Evolutionary conservation across 2,329 filamentous ascomycete genomes (phyloP).

Genomic region (Hypoxylon sp.): DNA sequence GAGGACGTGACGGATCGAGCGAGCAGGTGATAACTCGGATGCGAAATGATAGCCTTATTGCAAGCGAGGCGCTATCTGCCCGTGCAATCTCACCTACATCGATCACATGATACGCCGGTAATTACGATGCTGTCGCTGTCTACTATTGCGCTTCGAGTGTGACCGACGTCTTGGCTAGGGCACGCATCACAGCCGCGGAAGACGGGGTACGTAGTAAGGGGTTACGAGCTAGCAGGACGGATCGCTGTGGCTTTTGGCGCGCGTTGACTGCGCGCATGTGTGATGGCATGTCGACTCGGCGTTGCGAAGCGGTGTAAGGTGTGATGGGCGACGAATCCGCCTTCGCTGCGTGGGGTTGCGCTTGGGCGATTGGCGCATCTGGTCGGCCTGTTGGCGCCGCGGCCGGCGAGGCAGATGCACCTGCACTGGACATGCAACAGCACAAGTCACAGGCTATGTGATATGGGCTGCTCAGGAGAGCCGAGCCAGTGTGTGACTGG

Average conservation of each 20-base stretch:
- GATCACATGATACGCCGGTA: conserved; percentile 19
- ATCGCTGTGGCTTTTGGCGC: conserved; percentile 16
- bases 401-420: conserved; percentile 30
- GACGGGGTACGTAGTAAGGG: not conserved
- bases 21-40: conserved; percentile 26
- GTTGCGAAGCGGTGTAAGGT: conserved; percentile 19
- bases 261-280: conserved; percentile 24
- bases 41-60: conserved; percentile 12
- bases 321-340: conserved; percentile 32
- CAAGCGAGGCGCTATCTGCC: conserved; percentile 9
- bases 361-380: conserved; percentile 33
- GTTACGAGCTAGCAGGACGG: conserved; percentile 7
- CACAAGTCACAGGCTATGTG: conserved; percentile 30
- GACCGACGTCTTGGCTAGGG: conserved; percentile 1
- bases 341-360: conserved; percentile 32
- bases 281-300: conserved; percentile 26
- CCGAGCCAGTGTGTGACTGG: conserved; percentile 24
- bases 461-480: conserved; percentile 29
- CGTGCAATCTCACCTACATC: conserved; percentile 2
- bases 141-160: conserved; percentile 9
- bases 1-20: conserved; percentile 6
- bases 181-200: conserved; percentile 11
- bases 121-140: not conserved
- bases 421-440: conserved; percentile 31
- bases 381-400: conserved; percentile 34